A percentile compares a stretch with the other conserved stretches of the same genome.
Conservation (phyloP, 108 stramenopile genomes). For the Skeletonema potamos region DNA sequence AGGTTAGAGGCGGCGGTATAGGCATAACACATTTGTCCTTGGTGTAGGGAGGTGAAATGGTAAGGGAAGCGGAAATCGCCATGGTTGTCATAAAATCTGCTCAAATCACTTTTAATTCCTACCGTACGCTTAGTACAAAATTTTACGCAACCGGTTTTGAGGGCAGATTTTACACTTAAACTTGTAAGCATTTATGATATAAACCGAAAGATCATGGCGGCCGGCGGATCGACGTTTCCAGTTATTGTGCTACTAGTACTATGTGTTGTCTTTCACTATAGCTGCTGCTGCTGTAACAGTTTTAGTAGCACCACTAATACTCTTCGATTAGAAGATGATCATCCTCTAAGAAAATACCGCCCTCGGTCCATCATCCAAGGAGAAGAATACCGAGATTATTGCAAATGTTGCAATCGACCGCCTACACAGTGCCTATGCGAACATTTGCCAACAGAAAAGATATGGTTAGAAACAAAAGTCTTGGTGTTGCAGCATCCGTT, state of each 20-base stretch:
- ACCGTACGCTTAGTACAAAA: too few relatives aligned
- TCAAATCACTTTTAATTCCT: too few relatives aligned
- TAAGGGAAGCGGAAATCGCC: too few relatives aligned
- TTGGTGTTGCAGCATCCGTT: constrained; percentile 59
- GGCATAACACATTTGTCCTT: too few relatives aligned
- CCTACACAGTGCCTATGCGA: constrained; percentile 33
- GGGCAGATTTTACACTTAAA: too few relatives aligned
- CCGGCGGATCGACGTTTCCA: too few relatives aligned
- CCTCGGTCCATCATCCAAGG: background rate
- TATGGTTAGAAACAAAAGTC: constrained; percentile 32
- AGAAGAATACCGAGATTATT: constrained; percentile 4
- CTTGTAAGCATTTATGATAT: too few relatives aligned
- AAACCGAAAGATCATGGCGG: too few relatives aligned
- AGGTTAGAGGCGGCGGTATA: too few relatives aligned
- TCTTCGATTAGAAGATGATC: background rate
- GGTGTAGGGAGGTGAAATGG: too few relatives aligned
- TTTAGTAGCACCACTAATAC: background rate
- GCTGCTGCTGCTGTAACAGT: background rate
- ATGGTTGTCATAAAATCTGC: too few relatives aligned
- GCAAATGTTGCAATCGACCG: constrained; percentile 34
- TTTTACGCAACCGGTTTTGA: too few relatives aligned
- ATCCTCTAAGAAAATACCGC: background rate
- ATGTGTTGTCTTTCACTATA: background rate
- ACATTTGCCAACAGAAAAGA: constrained; percentile 24
- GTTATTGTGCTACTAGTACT: background rate